Evolutionary conservation across 2,329 filamentous ascomycete genomes (phyloP), one percentile per base, ranked within the genome.

Genomic region (Myriangium duriaei): DNA sequence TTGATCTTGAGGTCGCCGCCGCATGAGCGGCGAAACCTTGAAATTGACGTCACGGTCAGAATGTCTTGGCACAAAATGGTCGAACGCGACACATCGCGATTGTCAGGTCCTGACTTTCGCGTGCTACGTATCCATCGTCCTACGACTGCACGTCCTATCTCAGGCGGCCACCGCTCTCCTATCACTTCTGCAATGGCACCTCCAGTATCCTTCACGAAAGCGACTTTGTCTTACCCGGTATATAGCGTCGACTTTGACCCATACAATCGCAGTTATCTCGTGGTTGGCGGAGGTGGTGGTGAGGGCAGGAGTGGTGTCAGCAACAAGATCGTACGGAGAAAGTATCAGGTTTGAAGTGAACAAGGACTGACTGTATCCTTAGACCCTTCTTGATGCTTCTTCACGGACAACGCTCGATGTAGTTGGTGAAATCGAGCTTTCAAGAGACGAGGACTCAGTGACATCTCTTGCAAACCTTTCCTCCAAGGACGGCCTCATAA

Each of bases 161-260:
- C n/a, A n/a, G n/a, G n/a, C n/a, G n/a, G n/a, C n/a, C n/a, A n/a
- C n/a, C n/a, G n/a, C n/a, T n/a, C n/a, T n/a, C n/a, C n/a, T n/a
- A n/a, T n/a, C n/a, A n/a, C n/a, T n/a, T n/a, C n/a, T n/a, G n/a
- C n/a, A 18, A 50, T 49, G 47, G 42, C 50, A n/a, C 49, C 53
- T 21, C 44, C 50, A 13, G 54, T 60, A 5, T 59, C 59, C 38
- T 62, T 56, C 47, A 71, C 79, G 43, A 79, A 76, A 57, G 65
- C 76, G 49, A 74, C 75, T 40, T 72, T 92, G 47, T 74, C 76
- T 41, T 95, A 88, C 59, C 87, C 87, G 34, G 72, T 93, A 42
- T 94, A 86, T 59, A 76, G 81, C 40, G 81, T 85, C 56, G 86
- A 86, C 54, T 95, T 93, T 59, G 85, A 93, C 54, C 83, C 81